These are phyloP conservation scores for Debaryomycetaceae sp. DNA, from an alignment of 1,139 yeast genomes.

Conservation along the genomic window DNA sequence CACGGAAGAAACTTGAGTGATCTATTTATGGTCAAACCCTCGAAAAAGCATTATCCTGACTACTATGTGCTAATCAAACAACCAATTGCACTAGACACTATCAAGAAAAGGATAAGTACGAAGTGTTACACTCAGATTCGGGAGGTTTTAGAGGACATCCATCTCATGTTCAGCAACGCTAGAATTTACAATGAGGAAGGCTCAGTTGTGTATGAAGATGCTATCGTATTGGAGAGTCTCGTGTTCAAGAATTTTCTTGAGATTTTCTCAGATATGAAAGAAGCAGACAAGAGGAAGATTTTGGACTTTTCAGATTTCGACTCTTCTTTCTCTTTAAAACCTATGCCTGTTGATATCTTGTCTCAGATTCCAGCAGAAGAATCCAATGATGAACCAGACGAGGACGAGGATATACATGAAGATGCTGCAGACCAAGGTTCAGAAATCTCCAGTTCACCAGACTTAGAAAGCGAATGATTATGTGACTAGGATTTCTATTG, in stretches of 20 bases:
- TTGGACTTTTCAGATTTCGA: constrained; percentile 53
- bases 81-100: constrained; percentile 77
- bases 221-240: constrained; percentile 58
- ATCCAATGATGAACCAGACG: constrained; percentile 21
- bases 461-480: neutral
- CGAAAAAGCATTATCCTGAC: constrained; percentile 77
- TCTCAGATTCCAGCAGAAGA: constrained; percentile 1
- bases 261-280: constrained; percentile 15
- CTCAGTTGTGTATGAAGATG: constrained; percentile 77
- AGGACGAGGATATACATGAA: constrained; percentile 5
- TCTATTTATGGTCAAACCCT: constrained; percentile 65
- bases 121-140: constrained; percentile 51
- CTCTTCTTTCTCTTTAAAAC: constrained; percentile 40
- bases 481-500: neutral
- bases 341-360: constrained; percentile 26
- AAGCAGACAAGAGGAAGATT: constrained; percentile 26
- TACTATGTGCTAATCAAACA: constrained; percentile 74
- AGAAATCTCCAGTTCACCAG: neutral
- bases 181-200: constrained; percentile 88
- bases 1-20: constrained; percentile 49
- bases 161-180: constrained; percentile 80
- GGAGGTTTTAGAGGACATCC: constrained; percentile 69
- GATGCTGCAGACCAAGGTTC: neutral
- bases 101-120: constrained; percentile 57
- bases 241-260: constrained; percentile 34